Conservation (phyloP, 768 basidiomycete genomes). For the Boletus rufocinnamomeus region DNA sequence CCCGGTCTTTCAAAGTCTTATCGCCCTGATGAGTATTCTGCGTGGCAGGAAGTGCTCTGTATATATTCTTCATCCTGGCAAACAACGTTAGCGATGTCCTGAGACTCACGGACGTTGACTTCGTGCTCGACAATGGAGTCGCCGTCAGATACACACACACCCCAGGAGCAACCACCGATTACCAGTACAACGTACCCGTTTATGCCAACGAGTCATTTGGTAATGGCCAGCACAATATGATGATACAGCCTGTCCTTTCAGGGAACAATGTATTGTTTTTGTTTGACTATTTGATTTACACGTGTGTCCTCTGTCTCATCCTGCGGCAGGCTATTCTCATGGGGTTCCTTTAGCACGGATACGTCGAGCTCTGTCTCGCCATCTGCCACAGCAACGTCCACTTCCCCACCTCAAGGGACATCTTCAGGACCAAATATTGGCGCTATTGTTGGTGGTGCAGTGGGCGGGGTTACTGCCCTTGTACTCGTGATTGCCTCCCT, state of each 20-base stretch:
- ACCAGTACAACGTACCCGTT: constrained; percentile 18
- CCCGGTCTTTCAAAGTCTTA: background rate
- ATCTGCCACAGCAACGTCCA: background rate
- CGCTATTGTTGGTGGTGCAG: constrained; percentile 8
- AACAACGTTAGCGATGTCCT: background rate
- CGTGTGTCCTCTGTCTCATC: background rate
- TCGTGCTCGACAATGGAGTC: constrained; percentile 7
- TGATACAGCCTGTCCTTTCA: constrained; percentile 5
- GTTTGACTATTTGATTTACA: constrained; percentile 22
- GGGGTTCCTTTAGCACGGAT: constrained; percentile 2
- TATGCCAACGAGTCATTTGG: background rate
- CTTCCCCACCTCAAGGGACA: background rate
- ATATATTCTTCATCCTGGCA: constrained; percentile 23
- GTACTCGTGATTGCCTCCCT: background rate
- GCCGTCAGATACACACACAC: constrained; percentile 2
- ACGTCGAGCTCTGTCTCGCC: background rate
- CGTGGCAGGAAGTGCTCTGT: constrained; percentile 15
- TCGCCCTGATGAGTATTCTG: background rate
- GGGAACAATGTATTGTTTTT: background rate
- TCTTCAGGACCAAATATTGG: background rate
- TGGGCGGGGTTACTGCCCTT: constrained; percentile 4
- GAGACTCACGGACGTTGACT: constrained; percentile 5
- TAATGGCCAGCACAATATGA: constrained; percentile 11
- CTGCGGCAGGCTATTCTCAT: background rate
- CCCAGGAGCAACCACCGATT: background rate